Evolutionary conservation across 176 grass and related monocot species (phyloP), one percentile per base, ranked within the genome.

Genomic region (Oryza officinalis): DNA sequence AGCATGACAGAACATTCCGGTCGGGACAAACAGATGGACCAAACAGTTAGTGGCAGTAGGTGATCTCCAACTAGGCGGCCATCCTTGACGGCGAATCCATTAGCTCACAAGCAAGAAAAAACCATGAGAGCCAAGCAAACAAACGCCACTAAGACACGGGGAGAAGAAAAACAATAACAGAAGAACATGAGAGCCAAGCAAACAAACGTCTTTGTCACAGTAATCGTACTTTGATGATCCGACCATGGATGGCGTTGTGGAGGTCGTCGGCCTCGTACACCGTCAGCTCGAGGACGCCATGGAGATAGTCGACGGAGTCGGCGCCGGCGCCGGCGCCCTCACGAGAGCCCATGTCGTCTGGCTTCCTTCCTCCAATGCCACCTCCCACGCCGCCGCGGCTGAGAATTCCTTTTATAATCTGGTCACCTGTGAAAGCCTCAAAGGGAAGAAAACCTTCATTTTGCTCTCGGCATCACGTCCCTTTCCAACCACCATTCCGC

Each of bases 201-300:
- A n/a, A n/a, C n/a, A n/a, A n/a, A n/a, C 33, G 23, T 35, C 31
- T n/a, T 4, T 26, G 50, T 41, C 2, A 30, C 2, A 12, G 10
- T 1, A 10, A 49, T 86, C 40, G 40, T 41, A 93, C 94, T 86
- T 93, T 25, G 27, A 88, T 90, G 31, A 94, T 82, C 25, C 84
- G 69, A 68, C 79, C 89, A 75, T 67, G 71, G 68, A 94, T 72
- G 69, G 80, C 57, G 71, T 92, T 81, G 78, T 90, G 89, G 38
- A 97, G 89, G 44, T 94, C 85, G 79, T 83, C 70, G 26, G 91
- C 89, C 80, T 97, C 89, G 69, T 88, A 91, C 74, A 97, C 85
- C 2, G 94, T 92, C n/a, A 57, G 75, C 74, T 94, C 92, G 20
- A 97, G 85, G 57, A 94, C 60, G 73, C 94, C 94, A 76, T 97